Evolutionary conservation across 1,284 basidiomycete genomes (phyloP), one percentile per base, ranked within the genome.

Genomic region (Cutaneotrichosporon daszewskae): DNA sequence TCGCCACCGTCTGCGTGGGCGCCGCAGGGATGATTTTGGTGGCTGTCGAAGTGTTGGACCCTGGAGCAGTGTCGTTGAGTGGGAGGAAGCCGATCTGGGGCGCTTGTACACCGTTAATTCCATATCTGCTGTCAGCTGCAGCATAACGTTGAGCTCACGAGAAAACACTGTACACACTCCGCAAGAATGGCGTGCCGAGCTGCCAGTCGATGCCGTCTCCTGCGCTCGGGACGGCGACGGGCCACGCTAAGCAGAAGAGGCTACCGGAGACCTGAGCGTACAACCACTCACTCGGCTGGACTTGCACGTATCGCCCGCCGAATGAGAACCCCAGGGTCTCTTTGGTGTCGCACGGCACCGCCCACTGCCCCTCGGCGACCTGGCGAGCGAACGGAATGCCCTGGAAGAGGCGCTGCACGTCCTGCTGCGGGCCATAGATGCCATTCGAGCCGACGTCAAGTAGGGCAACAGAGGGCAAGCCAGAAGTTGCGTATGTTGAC

Each of bases 131-230:
- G n/a, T n/a, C n/a, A n/a, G n/a, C n/a, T n/a, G n/a, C n/a, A n/a
- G n/a, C n/a, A n/a, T n/a, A n/a, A n/a, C n/a, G n/a, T n/a, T n/a
- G n/a, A n/a, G n/a, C n/a, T n/a, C n/a, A n/a, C n/a, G n/a, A n/a
- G 39, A 80, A 91, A 36, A 91, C 75, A 4, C 83, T 82, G 65
- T 91, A 91, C 0, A 88, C 84, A 3, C 84, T 84, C 36, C 82
- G 77, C 45, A 92, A 63, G 66, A 91, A 91, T 0, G 85, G 77
- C 3, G 79, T 74, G n/a, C 87, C 87, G 75, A 91, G 73, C 64
- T 88, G 84, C 88, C 88, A 92, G 63, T 88, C 87, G 32, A 91
- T 78, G 3, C 86, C 87, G 64, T 87, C 83, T 11, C 81, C 64
- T 40, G 76, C 81, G 0, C 83, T 82, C 4, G 79, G 73, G 6